phyloP scores from a whole-genome alignment of 768 basidiomycete species.

The Tricholoma bakamatsutake region DNA sequence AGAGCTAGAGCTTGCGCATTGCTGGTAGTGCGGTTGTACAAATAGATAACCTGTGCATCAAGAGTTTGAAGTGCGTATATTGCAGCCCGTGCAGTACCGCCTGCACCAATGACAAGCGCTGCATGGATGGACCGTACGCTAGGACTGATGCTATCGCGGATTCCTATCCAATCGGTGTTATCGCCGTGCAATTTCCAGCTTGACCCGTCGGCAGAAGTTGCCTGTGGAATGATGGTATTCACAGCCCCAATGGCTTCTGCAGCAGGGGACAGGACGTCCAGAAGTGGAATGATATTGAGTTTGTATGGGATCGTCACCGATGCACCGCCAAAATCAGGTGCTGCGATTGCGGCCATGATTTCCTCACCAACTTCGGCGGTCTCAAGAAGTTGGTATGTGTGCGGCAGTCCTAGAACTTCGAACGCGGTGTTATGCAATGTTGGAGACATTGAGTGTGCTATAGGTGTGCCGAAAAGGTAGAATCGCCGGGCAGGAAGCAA shows the following conservation, averaged over 20 bases:
- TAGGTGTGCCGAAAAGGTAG: conserved; percentile 88
- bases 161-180: conserved; percentile 96
- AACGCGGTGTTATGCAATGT: conserved; percentile 91
- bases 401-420: conserved; percentile 73
- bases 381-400: conserved; percentile 77
- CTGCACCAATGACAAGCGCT: conserved; percentile 88
- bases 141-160: conserved; percentile 49
- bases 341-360: conserved; percentile 55
- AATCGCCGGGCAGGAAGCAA: conserved; percentile 67
- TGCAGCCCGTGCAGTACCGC: conserved; percentile 92
- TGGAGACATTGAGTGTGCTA: conserved; percentile 86
- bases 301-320: conserved; percentile 97
- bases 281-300: conserved; percentile 77
- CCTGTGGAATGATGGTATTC: conserved; percentile 77
- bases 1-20: conserved; percentile 67
- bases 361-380: conserved; percentile 58
- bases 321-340: conserved; percentile 85
- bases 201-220: conserved; percentile 31
- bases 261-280: conserved; percentile 75
- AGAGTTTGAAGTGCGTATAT: conserved; percentile 80
- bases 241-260: conserved; percentile 90
- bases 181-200: conserved; percentile 68
- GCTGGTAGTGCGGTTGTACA: conserved; percentile 78
- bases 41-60: conserved; percentile 64
- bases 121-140: conserved; percentile 39